These are phyloP conservation scores for Hypoxylon sp. DNA, from an alignment of 2,329 filamentous ascomycete genomes.

Conservation along the genomic window DNA sequence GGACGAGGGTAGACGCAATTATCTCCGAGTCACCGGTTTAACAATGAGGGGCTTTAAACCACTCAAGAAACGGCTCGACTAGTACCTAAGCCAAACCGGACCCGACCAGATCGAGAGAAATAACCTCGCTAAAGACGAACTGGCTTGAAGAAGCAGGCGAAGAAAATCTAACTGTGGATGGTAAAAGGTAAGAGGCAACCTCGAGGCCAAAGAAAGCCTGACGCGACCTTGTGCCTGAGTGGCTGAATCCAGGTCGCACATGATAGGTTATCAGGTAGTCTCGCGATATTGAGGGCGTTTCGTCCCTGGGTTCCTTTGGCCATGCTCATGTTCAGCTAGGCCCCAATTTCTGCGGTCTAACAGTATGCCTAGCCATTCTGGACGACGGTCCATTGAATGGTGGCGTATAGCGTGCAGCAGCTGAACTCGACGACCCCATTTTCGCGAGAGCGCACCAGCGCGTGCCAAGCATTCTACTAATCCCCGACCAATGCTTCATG, in stretches of 20 bases:
- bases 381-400: conserved; percentile 42
- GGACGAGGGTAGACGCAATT: neutral
- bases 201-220: conserved; percentile 22
- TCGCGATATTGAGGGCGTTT: conserved; percentile 21
- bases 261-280: conserved; percentile 8
- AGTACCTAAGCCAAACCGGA: neutral
- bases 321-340: conserved; percentile 22
- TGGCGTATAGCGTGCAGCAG: conserved; percentile 49
- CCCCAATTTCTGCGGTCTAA: conserved; percentile 41
- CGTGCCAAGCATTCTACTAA: conserved; percentile 37
- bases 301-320: conserved; percentile 22
- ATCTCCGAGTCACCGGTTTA: neutral
- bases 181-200: neutral
- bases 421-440: conserved; percentile 50
- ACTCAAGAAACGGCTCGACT: neutral
- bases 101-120: conserved; percentile 7
- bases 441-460: conserved; percentile 25
- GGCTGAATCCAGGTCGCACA: conserved; percentile 29
- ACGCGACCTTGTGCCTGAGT: conserved; percentile 19
- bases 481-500: conserved; percentile 7
- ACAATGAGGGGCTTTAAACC: neutral
- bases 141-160: neutral
- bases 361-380: conserved; percentile 40
- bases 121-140: neutral
- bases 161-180: neutral